These are phyloP conservation scores for Orbilia blumenaviensis DNA, from an alignment of 2,329 filamentous ascomycete species.

Conservation along the genomic window DNA sequence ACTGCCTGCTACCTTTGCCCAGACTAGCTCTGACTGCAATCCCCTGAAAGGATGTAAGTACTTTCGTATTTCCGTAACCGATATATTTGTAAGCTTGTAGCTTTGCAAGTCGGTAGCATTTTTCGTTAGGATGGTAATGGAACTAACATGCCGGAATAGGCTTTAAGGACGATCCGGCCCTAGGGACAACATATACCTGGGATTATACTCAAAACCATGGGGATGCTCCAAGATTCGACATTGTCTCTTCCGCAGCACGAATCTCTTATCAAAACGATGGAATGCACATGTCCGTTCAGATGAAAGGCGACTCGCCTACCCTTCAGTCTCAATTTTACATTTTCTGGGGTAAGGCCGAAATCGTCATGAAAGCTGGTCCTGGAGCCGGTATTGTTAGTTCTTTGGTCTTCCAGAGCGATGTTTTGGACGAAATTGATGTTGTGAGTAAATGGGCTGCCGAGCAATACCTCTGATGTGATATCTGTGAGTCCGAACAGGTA, in stretches of 20 bases:
- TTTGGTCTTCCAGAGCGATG: slow-evolving; percentile 87
- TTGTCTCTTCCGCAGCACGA: slow-evolving; percentile 63
- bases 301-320: slow-evolving; percentile 67
- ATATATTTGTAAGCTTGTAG: not conserved
- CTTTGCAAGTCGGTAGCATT: not conserved
- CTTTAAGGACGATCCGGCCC: slow-evolving; percentile 55
- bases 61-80: not conserved
- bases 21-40: slow-evolving; percentile 69
- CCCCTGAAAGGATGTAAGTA: slow-evolving; percentile 63
- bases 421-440: slow-evolving; percentile 94
- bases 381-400: slow-evolving; percentile 93
- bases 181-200: slow-evolving; percentile 54
- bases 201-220: slow-evolving; percentile 66
- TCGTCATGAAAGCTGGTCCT: slow-evolving; percentile 83
- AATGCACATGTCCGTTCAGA: slow-evolving; percentile 38
- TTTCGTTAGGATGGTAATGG: not conserved
- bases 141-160: slow-evolving; percentile 25
- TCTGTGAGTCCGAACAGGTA: not conserved
- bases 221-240: slow-evolving; percentile 30
- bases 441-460: not conserved
- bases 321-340: slow-evolving; percentile 94
- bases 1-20: slow-evolving; percentile 60
- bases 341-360: slow-evolving; percentile 94
- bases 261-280: slow-evolving; percentile 38
- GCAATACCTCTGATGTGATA: not conserved